Conservation (phyloP, 2,329 filamentous ascomycete genomes). For the Xylaria sp. region DNA sequence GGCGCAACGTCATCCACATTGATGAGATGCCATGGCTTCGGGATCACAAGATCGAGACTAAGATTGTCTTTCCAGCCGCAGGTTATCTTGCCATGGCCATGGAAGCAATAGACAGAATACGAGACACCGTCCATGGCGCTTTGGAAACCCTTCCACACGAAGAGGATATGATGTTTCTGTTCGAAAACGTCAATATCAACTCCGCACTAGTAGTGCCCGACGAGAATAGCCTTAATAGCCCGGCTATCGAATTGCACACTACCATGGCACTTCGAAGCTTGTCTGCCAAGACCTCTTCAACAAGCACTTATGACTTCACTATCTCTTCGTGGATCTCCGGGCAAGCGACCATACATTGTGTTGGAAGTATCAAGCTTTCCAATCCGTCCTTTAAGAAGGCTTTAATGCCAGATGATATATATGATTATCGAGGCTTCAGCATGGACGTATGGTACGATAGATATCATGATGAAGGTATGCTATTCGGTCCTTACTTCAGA, state of each 20-base stretch:
- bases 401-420: neutral
- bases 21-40: slow-evolving; percentile 29
- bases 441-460: slow-evolving; percentile 8
- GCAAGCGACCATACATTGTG: slow-evolving; percentile 17
- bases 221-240: neutral
- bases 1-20: slow-evolving; percentile 27
- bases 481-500: slow-evolving; percentile 5
- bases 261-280: slow-evolving; percentile 15
- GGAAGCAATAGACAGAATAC: slow-evolving; percentile 20
- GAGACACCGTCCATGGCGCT: no score
- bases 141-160: neutral
- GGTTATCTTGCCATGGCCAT: slow-evolving; percentile 31
- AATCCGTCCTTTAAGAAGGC: neutral
- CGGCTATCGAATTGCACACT: slow-evolving; percentile 25
- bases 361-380: slow-evolving; percentile 5
- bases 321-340: slow-evolving; percentile 27
- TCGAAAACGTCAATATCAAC: slow-evolving; percentile 3
- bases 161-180: neutral
- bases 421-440: neutral
- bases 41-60: slow-evolving; percentile 28
- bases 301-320: slow-evolving; percentile 27
- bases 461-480: slow-evolving; percentile 12
- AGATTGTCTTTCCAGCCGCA: slow-evolving; percentile 29
- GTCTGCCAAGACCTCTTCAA: slow-evolving; percentile 12
- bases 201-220: neutral